A percentile compares a stretch with the other conserved stretches of the same genome.
Conservation (phyloP, 1,284 basidiomycete genomes). For the Vanrija sp. region DNA sequence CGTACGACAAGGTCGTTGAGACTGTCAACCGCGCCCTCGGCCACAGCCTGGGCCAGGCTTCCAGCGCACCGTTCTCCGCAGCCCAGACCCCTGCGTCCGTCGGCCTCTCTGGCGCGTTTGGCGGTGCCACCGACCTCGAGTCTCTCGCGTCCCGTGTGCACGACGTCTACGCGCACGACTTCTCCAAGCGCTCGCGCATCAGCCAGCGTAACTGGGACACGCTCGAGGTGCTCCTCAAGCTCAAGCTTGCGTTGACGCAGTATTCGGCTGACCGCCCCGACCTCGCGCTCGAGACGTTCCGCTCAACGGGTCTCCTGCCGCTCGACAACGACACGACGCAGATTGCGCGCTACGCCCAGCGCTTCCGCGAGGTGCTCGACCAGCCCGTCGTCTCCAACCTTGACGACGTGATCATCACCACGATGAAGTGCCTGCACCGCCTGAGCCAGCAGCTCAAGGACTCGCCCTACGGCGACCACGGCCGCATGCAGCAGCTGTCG, state of each 20-base stretch:
- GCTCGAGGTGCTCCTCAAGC: conserved; percentile 63
- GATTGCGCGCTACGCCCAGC: conserved; percentile 82
- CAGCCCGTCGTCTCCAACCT: conserved; percentile 80
- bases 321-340: conserved; percentile 78
- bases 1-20: conserved; percentile 80
- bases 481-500: conserved; percentile 34
- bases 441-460: conserved; percentile 72
- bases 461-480: conserved; percentile 61
- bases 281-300: conserved; percentile 79
- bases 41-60: conserved; percentile 68
- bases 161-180: conserved; percentile 78
- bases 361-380: conserved; percentile 80
- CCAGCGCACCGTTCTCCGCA: conserved; percentile 10
- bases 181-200: conserved; percentile 69
- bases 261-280: conserved; percentile 71
- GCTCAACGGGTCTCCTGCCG: conserved; percentile 83
- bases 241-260: conserved; percentile 76
- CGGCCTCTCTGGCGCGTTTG: conserved; percentile 37
- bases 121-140: conserved; percentile 58
- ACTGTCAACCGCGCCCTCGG: conserved; percentile 87
- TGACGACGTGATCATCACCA: conserved; percentile 79
- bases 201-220: conserved; percentile 68
- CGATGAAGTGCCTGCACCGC: conserved; percentile 88
- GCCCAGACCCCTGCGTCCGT: conserved; percentile 11
- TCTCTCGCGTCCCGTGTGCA: conserved; percentile 77